phyloP scores from a whole-genome alignment of 768 basidiomycete genomes.

The Pisolithus tinctorius region DNA sequence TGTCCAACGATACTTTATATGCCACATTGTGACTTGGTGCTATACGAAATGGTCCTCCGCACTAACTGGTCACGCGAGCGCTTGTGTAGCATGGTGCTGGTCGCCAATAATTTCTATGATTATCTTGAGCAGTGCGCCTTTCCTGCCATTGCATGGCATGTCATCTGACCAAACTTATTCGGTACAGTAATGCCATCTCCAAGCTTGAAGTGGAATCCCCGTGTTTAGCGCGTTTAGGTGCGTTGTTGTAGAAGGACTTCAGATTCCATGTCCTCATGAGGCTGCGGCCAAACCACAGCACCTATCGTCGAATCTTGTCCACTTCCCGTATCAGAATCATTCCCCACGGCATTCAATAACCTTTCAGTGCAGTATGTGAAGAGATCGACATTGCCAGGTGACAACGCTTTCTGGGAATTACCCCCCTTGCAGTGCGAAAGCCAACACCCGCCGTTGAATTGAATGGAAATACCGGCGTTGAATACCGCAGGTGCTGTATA shows the following conservation, averaged over 20 bases:
- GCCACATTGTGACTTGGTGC: constrained; percentile 71
- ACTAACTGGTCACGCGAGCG: constrained; percentile 50
- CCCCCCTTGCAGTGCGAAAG: neutral
- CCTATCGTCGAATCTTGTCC: constrained; percentile 40
- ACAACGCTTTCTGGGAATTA: constrained; percentile 21
- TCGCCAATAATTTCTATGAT: constrained; percentile 61
- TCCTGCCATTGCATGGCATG: neutral
- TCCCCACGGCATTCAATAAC: constrained; percentile 64
- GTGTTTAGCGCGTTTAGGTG: constrained; percentile 48
- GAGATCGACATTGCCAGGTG: constrained; percentile 14
- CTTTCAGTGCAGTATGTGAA: constrained; percentile 49
- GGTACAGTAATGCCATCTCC: constrained; percentile 43
- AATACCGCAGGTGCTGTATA: no score
- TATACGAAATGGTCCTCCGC: constrained; percentile 61
- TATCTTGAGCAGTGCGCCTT: constrained; percentile 58
- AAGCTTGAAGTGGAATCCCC: constrained; percentile 47
- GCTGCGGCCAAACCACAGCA: constrained; percentile 29
- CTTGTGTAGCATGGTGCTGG: constrained; percentile 44
- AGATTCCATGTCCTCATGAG: constrained; percentile 3
- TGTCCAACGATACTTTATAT: constrained; percentile 63
- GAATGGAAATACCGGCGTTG: no score
- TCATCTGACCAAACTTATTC: constrained; percentile 5
- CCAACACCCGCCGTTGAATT: no score
- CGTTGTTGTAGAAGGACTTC: constrained; percentile 13
- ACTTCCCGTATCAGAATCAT: constrained; percentile 43